These are phyloP conservation scores for Actinomucor elegans DNA, from an alignment of 371 early-diverging fungal genomes.

Conservation along the genomic window DNA sequence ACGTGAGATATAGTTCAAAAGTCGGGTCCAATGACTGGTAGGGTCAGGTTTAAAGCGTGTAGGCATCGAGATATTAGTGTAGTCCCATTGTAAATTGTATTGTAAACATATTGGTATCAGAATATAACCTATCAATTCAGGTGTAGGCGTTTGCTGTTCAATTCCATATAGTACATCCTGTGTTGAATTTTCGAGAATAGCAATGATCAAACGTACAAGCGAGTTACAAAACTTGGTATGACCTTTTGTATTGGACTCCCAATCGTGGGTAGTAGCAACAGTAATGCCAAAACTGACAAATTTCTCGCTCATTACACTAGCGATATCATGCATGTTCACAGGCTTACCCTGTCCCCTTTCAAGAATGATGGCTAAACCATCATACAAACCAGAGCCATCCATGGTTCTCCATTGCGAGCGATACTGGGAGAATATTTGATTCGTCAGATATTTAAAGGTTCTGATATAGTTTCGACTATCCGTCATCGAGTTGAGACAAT, in stretches of 20 bases:
- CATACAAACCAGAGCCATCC: conserved; percentile 54
- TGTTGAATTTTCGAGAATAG: conserved; percentile 54
- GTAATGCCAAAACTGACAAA: conserved; percentile 49
- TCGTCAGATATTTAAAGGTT: conserved; percentile 42
- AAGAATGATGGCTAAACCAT: conserved; percentile 48
- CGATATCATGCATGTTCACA: conserved; percentile 42
- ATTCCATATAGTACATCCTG: conserved; percentile 53
- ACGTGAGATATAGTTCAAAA: conserved; percentile 33
- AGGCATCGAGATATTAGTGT: conserved; percentile 20
- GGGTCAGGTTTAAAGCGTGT: conserved; percentile 30
- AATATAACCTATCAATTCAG: conserved; percentile 47
- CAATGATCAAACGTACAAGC: conserved; percentile 56
- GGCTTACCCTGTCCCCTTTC: conserved; percentile 46
- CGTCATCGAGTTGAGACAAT: conserved; percentile 35
- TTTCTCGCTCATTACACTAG: conserved; percentile 46
- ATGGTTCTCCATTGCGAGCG: conserved; percentile 52
- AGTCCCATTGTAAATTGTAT: conserved; percentile 37
- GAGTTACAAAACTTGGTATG: conserved; percentile 45
- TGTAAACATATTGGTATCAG: conserved; percentile 57
- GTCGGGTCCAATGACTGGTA: conserved; percentile 43
- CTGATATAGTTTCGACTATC: conserved; percentile 41
- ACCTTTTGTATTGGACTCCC: conserved; percentile 34
- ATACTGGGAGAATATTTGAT: conserved; percentile 42
- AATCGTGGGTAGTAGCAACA: conserved; percentile 41
- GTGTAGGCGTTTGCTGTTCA: conserved; percentile 43